Evolutionary conservation across 2,329 filamentous ascomycete genomes (phyloP), one percentile per base, ranked within the genome.

Genomic region (Beauveria brongniartii): DNA sequence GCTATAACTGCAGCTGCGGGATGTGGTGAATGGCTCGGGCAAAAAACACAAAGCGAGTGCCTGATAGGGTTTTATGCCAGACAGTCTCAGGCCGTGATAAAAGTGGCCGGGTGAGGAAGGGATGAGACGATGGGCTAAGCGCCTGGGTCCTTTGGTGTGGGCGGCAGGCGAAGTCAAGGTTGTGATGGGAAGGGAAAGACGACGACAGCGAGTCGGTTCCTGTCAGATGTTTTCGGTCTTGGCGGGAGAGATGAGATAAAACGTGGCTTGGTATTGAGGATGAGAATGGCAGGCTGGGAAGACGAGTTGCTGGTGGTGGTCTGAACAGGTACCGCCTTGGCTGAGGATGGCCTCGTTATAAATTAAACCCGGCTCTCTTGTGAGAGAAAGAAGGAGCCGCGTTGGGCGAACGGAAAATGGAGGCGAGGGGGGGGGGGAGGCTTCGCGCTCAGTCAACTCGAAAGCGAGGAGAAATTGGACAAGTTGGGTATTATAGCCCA

Each of bases 401-500:
- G 51, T 30, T 51, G 40, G 43, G 20, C 30, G 41, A 44, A 40
- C 18, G 41, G 41, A 6, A 16, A 12, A 20, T 52, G 28, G 1
- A 14, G 28, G 8, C 28, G 53, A 22, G 22, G 22, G 22, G 22
- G 22, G 10, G 24, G 52, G 40, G n/a, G 18, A 10, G 53, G 16
- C 30, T 34, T 20, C 10, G 40, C 18, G 26, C 26, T 46, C 24
- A 46, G 34, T 16, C 26, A 55, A 55, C 18, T 28, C 18, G 37
- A 22, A 46, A 34, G 28, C 20, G 34, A 26, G 40, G 41, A 55
- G 41, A 46, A 55, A 47, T 47, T 47, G 54, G 26, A 22, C 54
- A 28, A 56, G 54, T 56, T 20, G 54, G 54, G 54, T 56, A 47
- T 22, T 55, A 55, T 55, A 55, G 53, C 53, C 14, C 41, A 30